Percentiles rank a stretch among this genome's conserved stretches.
These are phyloP conservation scores for Collybia sp. DNA, from an alignment of 768 basidiomycete genomes.

Conservation along the genomic window DNA sequence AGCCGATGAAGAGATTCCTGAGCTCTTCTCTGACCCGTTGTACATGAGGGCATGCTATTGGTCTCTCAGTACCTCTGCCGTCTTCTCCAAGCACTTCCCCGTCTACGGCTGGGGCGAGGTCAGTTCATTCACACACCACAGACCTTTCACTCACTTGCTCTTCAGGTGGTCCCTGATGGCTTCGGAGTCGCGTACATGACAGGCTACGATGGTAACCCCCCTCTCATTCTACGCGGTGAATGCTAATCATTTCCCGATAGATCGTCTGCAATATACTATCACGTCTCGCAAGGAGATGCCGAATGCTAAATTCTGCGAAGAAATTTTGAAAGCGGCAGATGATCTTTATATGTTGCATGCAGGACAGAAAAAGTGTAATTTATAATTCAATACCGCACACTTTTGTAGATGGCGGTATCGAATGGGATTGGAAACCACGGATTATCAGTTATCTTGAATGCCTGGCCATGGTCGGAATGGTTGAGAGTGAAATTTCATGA, in stretches of 20 bases:
- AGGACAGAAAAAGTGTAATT: slow-evolving; percentile 24
- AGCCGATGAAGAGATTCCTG: slow-evolving; percentile 60
- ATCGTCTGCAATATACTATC: slow-evolving; percentile 81
- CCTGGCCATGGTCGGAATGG: too few species aligned
- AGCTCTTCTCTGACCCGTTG: slow-evolving; percentile 73
- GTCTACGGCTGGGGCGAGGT: slow-evolving; percentile 94
- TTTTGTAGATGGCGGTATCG: neutral
- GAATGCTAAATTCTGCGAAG: slow-evolving; percentile 66
- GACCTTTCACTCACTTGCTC: neutral
- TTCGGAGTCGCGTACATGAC: slow-evolving; percentile 96
- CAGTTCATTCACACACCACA: slow-evolving; percentile 6
- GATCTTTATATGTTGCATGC: slow-evolving; percentile 66
- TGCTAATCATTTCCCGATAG: slow-evolving; percentile 27
- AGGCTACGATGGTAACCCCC: slow-evolving; percentile 64
- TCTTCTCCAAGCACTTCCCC: slow-evolving; percentile 81
- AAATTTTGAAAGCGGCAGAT: slow-evolving; percentile 55
- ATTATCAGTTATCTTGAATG: too few species aligned
- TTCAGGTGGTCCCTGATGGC: slow-evolving; percentile 83
- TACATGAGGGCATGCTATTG: slow-evolving; percentile 71
- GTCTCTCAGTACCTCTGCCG: slow-evolving; percentile 86
- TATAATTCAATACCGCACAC: slow-evolving; percentile 24
- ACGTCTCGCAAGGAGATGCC: slow-evolving; percentile 86
- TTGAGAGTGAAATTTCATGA: too few species aligned
- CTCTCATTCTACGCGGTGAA: slow-evolving; percentile 1
- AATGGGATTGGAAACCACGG: too few species aligned